Conservation (phyloP, 2,329 filamentous ascomycete genomes). For the Epichloe glyceriae region DNA sequence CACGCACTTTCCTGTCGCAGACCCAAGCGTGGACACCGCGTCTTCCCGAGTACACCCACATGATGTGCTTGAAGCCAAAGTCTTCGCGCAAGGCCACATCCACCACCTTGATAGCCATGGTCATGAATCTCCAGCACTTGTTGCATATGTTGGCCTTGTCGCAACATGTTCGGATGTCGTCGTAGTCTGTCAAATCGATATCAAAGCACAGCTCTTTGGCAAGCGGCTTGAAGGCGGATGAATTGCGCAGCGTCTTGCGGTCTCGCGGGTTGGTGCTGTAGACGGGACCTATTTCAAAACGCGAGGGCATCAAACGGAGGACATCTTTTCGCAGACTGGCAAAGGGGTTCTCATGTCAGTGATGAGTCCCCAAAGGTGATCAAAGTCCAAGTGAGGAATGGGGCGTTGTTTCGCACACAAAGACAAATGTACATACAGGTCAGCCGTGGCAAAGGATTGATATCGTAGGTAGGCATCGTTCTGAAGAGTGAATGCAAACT, state of each 20-base stretch:
- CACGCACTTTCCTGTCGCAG: slow-evolving; percentile 76
- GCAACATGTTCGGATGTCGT: slow-evolving; percentile 92
- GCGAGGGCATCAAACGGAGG: slow-evolving; percentile 71
- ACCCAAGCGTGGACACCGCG: slow-evolving; percentile 97
- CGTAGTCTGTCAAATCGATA: slow-evolving; percentile 98
- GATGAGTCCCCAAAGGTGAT: not conserved
- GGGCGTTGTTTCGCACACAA: not conserved
- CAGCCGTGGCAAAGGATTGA: slow-evolving; percentile 50
- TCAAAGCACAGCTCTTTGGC: slow-evolving; percentile 96
- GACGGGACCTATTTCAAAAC: slow-evolving; percentile 97
- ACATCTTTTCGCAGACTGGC: slow-evolving; percentile 77
- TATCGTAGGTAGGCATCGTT: slow-evolving; percentile 90
- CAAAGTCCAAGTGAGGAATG: not conserved
- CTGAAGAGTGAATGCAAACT: slow-evolving; percentile 91
- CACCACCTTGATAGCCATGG: slow-evolving; percentile 92
- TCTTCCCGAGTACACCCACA: slow-evolving; percentile 97
- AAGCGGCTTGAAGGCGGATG: slow-evolving; percentile 70
- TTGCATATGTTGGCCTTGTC: slow-evolving; percentile 83
- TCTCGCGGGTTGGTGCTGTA: slow-evolving; percentile 91
- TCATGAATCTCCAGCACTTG: slow-evolving; percentile 95
- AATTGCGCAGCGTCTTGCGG: slow-evolving; percentile 73
- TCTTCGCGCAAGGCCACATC: slow-evolving; percentile 81
- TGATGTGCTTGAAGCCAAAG: slow-evolving; percentile 91
- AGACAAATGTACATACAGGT: slow-evolving; percentile 27
- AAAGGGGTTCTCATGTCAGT: slow-evolving; percentile 6